phyloP scores from a whole-genome alignment of 2,329 filamentous ascomycete genomes.

The Pseudogymnoascus sp. region DNA sequence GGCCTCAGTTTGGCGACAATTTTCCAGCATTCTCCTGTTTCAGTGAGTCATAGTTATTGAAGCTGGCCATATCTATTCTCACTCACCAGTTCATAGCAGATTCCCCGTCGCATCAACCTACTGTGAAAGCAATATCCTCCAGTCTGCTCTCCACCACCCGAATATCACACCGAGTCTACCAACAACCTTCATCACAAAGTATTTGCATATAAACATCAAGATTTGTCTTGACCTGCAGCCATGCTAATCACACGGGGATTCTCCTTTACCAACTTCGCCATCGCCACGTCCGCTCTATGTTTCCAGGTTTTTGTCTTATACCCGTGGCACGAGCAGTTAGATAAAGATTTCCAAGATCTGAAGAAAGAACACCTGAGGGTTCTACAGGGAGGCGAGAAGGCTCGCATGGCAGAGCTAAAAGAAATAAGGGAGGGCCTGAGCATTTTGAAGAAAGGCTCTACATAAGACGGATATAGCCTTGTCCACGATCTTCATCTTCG shows the following conservation, averaged over 20 bases:
- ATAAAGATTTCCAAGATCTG: constrained; percentile 42
- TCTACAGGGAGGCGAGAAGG: constrained; percentile 23
- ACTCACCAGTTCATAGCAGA: neutral
- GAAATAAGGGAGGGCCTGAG: constrained; percentile 13
- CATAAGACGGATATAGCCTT: neutral
- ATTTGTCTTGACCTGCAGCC: neutral
- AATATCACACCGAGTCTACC: neutral
- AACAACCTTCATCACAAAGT: neutral
- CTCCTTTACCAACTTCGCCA: constrained; percentile 46
- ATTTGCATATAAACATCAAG: neutral
- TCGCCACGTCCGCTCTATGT: constrained; percentile 43
- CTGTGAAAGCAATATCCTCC: neutral
- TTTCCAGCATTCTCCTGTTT: neutral
- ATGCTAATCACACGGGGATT: constrained; percentile 43
- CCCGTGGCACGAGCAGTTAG: constrained; percentile 47
- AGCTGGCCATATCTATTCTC: neutral
- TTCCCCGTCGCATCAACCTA: neutral
- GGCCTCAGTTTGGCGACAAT: neutral
- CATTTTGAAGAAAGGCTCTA: neutral
- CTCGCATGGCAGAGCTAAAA: constrained; percentile 14
- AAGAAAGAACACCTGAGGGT: constrained; percentile 38
- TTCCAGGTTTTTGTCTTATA: constrained; percentile 51
- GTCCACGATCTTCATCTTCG: neutral
- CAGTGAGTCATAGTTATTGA: neutral
- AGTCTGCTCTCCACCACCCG: neutral